Base-by-base conservation (phyloP, 768 basidiomycete genomes). In the Suillus decipiens region DNA sequence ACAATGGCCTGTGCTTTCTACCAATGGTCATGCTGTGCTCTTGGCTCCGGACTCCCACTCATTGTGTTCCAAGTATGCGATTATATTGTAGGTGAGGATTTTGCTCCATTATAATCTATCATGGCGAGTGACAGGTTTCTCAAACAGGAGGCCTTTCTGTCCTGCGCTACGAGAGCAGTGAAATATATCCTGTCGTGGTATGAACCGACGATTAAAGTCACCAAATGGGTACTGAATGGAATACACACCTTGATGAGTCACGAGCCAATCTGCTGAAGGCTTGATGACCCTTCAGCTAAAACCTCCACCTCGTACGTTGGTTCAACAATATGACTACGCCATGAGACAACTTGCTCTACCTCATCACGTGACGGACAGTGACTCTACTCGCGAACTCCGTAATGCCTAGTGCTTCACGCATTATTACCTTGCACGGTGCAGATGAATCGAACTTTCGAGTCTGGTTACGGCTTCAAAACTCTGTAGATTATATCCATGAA, bases 1-100 rank as follows among this genome's bases (percentile, higher is more conserved):
- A 68, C 60, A 61, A 61, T 61, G 60, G 15, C 4, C 54, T 9
- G 2, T 15, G 3, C n/a, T 45, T 45, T 45, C 45, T 22, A 22
- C 31, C 33, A 48, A 28, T 28, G 28, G 28, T 24, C 24, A 53
- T 28, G 28, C 48, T 50, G 28, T 24, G 48, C 48, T 24, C 45
- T 42, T 9, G 19, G 19, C 19, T 19, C 9, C 19, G n/a, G 15
- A 24, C 48, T 28, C 24, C 14, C 48, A 50, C 48, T 48, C 22
- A 48, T 48, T 48, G 47, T 48, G 47, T 48, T 24, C 6, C 47
- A 48, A 48, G 47, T 48, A 47, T 47, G 45, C 19, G 12, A 22
- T 22, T 47, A 47, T 22, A 48, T 48, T 15, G 24, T 24, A 48
- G 47, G n/a, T 47, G 5, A 47, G 45, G 11, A 14, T 3, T 48